Conservation (phyloP, 2,329 filamentous ascomycete genomes). For the Neobulgaria alba region DNA sequence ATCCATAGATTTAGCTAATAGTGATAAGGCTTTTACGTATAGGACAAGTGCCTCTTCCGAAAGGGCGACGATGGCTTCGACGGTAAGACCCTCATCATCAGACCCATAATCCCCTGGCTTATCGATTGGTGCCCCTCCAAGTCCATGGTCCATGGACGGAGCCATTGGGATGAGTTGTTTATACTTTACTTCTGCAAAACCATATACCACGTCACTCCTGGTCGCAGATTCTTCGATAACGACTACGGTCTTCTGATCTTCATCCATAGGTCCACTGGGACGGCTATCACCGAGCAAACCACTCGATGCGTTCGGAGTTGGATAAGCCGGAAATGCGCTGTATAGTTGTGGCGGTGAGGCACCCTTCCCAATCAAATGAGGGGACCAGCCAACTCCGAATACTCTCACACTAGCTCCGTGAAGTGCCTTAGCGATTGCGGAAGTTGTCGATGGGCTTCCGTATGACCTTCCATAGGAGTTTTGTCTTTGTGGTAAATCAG, state of each 20-base stretch:
- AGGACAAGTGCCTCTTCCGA: slow-evolving; percentile 93
- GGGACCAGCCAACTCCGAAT: slow-evolving; percentile 62
- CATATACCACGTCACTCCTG: slow-evolving; percentile 90
- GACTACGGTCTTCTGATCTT: slow-evolving; percentile 70
- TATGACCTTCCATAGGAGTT: slow-evolving; percentile 67
- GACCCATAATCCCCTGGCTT: slow-evolving; percentile 42
- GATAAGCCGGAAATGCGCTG: slow-evolving; percentile 78
- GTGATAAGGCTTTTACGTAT: slow-evolving; percentile 86
- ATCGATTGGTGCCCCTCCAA: slow-evolving; percentile 53
- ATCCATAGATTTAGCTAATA: slow-evolving; percentile 92
- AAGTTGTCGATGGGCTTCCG: slow-evolving; percentile 69
- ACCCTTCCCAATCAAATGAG: slow-evolving; percentile 51
- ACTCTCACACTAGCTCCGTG: slow-evolving; percentile 78
- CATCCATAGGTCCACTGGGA: slow-evolving; percentile 55
- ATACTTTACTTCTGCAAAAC: slow-evolving; percentile 97
- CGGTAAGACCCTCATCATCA: slow-evolving; percentile 71
- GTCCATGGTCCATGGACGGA: slow-evolving; percentile 65
- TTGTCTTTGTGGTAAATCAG: slow-evolving; percentile 60
- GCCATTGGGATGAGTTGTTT: slow-evolving; percentile 88
- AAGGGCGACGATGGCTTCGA: slow-evolving; percentile 75
- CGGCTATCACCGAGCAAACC: slow-evolving; percentile 63
- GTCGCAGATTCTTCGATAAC: slow-evolving; percentile 87
- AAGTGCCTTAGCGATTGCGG: slow-evolving; percentile 88
- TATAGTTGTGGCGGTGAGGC: slow-evolving; percentile 68
- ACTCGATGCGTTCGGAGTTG: slow-evolving; percentile 50